Conservation (phyloP, 352 stramenopile genomes). For the Thalassiosira livingstoniorum region DNA sequence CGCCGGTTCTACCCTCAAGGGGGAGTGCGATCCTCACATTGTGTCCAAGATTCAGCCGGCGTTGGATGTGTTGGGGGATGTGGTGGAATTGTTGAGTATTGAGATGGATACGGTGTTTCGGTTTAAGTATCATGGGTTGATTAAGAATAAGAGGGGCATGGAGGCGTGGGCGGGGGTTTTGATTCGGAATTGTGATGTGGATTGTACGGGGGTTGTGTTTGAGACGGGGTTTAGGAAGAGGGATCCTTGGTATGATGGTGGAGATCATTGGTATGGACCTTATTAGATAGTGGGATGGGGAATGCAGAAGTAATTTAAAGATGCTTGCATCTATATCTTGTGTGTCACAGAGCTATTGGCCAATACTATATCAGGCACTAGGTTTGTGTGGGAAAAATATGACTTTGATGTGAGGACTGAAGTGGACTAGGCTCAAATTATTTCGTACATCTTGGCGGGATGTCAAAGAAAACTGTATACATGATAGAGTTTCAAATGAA, state of each 20-base stretch:
- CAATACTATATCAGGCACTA: too few relatives aligned
- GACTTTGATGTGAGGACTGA: too few relatives aligned
- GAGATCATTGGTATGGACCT: constrained; percentile 65
- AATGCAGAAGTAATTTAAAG: too few relatives aligned
- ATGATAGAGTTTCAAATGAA: too few relatives aligned
- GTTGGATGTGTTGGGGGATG: constrained; percentile 73
- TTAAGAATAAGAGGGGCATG: constrained; percentile 84
- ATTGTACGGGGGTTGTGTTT: constrained; percentile 82
- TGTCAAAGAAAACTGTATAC: too few relatives aligned
- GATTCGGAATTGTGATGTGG: constrained; percentile 79
- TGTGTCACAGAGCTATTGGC: too few relatives aligned
- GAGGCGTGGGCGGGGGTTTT: constrained; percentile 72
- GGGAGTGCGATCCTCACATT: constrained; percentile 62
- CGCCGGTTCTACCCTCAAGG: constrained; percentile 68
- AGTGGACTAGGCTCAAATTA: too few relatives aligned
- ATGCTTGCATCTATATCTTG: too few relatives aligned
- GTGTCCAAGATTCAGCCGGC: constrained; percentile 76
- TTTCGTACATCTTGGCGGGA: too few relatives aligned
- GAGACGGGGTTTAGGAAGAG: constrained; percentile 79
- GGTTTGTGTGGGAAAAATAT: too few relatives aligned
- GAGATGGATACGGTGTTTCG: constrained; percentile 76
- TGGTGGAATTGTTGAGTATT: constrained; percentile 79
- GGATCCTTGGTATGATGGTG: constrained; percentile 80
- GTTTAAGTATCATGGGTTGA: constrained; percentile 85
- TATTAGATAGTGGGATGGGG: constrained; percentile 57